Percentiles rank a stretch among this genome's conserved stretches.
phyloP scores from a whole-genome alignment of 208 protist species.

The Acanthamoeba sp. region DNA sequence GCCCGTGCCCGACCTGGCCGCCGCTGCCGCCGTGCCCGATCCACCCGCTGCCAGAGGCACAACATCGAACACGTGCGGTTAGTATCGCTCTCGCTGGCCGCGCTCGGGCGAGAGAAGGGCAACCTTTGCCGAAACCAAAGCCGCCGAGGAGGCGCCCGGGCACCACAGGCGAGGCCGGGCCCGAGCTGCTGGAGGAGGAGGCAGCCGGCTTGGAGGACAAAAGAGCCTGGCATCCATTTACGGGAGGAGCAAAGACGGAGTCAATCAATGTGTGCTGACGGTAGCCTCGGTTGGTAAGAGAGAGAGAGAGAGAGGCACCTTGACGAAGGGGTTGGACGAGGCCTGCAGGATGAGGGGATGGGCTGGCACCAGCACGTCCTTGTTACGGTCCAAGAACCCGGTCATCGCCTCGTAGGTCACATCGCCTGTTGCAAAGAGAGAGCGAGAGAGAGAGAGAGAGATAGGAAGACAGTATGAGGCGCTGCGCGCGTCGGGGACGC shows the following conservation, averaged over 20 bases:
- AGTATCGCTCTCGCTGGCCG: not conserved
- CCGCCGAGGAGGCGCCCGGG: slow-evolving; percentile 10
- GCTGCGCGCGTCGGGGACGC: not conserved
- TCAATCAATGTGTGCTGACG: not conserved
- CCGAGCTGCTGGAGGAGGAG: not conserved
- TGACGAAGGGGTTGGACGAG: slow-evolving; percentile 51
- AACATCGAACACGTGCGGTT: not conserved
- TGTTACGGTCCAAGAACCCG: slow-evolving; percentile 91
- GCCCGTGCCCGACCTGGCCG: not conserved
- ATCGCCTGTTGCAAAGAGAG: no score
- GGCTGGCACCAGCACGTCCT: slow-evolving; percentile 79
- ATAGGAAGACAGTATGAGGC: not conserved
- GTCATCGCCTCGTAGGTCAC: slow-evolving; percentile 45
- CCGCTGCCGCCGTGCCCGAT: not conserved
- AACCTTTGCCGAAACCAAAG: slow-evolving; percentile 25
- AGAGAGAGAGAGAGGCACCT: no score
- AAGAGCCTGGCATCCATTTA: not conserved
- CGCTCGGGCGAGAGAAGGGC: not conserved
- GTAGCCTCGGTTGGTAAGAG: no score
- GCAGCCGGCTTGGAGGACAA: not conserved
- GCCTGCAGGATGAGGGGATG: slow-evolving; percentile 52
- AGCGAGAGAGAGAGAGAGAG: no score
- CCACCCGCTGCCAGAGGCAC: not conserved
- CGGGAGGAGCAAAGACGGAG: no score
- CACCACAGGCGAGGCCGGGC: not conserved